A percentile compares a stretch with the other conserved stretches of the same genome.
Conservation (phyloP, 2,329 filamentous ascomycete genomes). For the Cladosporium sp. region DNA sequence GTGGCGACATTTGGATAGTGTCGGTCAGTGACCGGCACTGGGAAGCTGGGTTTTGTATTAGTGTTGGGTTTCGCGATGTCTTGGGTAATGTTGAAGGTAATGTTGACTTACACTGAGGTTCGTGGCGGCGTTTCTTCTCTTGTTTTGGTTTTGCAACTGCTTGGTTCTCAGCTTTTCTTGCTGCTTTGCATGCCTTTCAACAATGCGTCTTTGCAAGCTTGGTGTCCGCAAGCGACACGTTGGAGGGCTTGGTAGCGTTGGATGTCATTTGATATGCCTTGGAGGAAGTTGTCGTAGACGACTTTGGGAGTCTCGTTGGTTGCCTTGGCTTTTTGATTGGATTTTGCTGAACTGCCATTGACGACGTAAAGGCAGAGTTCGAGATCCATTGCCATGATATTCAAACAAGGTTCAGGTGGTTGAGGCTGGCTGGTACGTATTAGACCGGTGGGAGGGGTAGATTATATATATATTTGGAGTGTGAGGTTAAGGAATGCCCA, state of each 20-base stretch:
- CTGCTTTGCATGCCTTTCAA: constrained; percentile 4
- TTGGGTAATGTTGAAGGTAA: too few species aligned
- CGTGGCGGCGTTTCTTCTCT: background rate
- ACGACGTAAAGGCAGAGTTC: constrained; percentile 9
- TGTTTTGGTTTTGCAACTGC: background rate
- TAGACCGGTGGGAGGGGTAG: too few species aligned
- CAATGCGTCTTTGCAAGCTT: constrained; percentile 8
- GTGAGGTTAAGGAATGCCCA: background rate
- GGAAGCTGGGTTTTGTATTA: too few species aligned
- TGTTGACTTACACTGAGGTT: background rate
- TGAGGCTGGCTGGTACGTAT: background rate
- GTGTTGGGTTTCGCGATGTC: too few species aligned
- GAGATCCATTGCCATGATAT: constrained; percentile 15
- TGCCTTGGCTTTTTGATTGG: background rate
- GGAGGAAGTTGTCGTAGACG: constrained; percentile 25
- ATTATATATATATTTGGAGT: too few species aligned
- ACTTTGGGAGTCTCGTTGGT: background rate
- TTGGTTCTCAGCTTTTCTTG: background rate
- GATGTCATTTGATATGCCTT: constrained; percentile 25
- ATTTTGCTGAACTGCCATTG: background rate
- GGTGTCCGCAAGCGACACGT: constrained; percentile 4
- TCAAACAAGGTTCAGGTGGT: constrained; percentile 2
- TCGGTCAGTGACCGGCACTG: too few species aligned
- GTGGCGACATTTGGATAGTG: too few species aligned
- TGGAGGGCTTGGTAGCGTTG: constrained; percentile 15